These are phyloP conservation scores for Boletus tomentosulus DNA, from an alignment of 768 basidiomycete genomes.

Conservation along the genomic window DNA sequence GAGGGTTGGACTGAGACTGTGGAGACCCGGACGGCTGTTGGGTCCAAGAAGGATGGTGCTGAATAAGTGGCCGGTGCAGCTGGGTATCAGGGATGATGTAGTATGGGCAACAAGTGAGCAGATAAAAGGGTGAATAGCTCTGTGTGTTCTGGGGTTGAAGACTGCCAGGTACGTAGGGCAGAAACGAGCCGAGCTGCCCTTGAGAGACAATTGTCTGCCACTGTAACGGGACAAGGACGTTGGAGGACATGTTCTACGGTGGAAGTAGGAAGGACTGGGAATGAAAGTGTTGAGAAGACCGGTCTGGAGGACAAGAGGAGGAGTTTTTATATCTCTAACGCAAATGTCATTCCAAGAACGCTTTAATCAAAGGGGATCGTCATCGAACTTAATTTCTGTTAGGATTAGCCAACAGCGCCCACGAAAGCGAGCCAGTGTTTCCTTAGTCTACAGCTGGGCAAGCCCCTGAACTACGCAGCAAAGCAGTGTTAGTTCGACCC, in stretches of 20 bases:
- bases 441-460: neutral
- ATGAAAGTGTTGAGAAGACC: neutral
- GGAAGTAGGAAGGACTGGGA: neutral
- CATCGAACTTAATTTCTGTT: no score
- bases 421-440: neutral
- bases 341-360: neutral
- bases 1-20: neutral
- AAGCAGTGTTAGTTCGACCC: neutral
- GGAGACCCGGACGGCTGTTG: neutral
- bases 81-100: neutral
- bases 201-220: neutral
- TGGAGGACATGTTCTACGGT: slow-evolving; percentile 7
- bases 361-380: neutral
- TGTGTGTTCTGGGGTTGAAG: neutral
- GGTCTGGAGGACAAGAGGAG: neutral
- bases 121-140: neutral
- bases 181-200: neutral
- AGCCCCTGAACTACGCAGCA: neutral
- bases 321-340: neutral
- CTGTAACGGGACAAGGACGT: neutral
- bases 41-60: neutral
- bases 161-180: no score
- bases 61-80: neutral
- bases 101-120: neutral
- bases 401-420: no score